Percentiles rank a stretch among this genome's conserved stretches.
Evolutionary conservation across 371 early-diverging fungal genomes (phyloP).

Genomic region (Catenaria anguillulae): DNA sequence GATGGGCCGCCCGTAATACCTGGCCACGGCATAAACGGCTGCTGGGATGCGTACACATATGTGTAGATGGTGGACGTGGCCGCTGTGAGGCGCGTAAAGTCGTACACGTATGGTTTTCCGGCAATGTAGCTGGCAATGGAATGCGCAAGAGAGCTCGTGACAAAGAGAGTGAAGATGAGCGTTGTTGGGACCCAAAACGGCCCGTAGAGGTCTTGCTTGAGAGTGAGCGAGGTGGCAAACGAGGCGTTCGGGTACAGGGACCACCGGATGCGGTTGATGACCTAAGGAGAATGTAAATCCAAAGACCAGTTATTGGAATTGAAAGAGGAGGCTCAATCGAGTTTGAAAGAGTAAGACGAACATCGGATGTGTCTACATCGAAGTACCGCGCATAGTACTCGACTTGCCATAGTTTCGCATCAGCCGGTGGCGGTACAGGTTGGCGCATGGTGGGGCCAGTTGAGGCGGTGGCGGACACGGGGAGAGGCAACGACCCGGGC

Average conservation of each 20-base stretch:
- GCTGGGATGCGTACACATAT: slow-evolving; percentile 57
- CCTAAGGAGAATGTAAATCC: too few species aligned
- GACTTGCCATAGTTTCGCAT: slow-evolving; percentile 45
- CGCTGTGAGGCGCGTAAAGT: slow-evolving; percentile 61
- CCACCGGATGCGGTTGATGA: slow-evolving; percentile 23
- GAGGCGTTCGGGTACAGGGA: slow-evolving; percentile 23
- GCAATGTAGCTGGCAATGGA: slow-evolving; percentile 57
- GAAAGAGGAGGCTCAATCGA: background rate
- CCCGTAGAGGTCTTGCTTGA: slow-evolving; percentile 64
- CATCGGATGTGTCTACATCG: slow-evolving; percentile 73
- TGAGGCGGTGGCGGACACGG: background rate
- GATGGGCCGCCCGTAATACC: slow-evolving; percentile 67
- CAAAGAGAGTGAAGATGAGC: slow-evolving; percentile 78
- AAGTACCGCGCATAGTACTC: slow-evolving; percentile 81
- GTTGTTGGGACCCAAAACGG: slow-evolving; percentile 95
- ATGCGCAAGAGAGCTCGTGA: slow-evolving; percentile 69
- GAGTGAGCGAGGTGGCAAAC: slow-evolving; percentile 26
- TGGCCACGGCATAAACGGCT: slow-evolving; percentile 60
- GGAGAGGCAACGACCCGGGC: background rate
- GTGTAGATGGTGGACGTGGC: slow-evolving; percentile 65
- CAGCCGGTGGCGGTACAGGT: background rate
- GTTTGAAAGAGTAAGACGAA: slow-evolving; percentile 14
- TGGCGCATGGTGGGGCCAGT: background rate
- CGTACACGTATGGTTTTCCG: slow-evolving; percentile 40
- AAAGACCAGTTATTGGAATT: background rate